Conservation (phyloP, 2,329 filamentous ascomycete species). For the Drechslerella coelobrocha region DNA sequence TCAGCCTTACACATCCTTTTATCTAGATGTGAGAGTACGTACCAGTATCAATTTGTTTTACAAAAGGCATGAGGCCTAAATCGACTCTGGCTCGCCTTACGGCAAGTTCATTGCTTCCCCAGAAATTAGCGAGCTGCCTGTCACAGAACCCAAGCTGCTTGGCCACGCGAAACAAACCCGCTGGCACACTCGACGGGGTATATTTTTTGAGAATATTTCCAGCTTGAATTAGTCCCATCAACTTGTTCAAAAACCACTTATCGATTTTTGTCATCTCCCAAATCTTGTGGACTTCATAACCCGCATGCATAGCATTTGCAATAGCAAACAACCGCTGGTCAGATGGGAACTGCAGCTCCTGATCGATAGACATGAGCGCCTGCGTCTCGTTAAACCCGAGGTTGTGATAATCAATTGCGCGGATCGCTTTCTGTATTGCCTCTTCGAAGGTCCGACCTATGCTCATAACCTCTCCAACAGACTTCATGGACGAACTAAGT, state of each 20-base stretch:
- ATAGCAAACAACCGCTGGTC: conserved; percentile 97
- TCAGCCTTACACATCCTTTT: conserved; percentile 8
- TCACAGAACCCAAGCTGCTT: conserved; percentile 96
- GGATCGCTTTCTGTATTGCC: conserved; percentile 97
- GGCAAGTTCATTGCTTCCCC: conserved; percentile 91
- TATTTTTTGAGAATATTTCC: conserved; percentile 77
- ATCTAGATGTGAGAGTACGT: not conserved
- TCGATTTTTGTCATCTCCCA: conserved; percentile 99
- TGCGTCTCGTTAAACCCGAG: conserved; percentile 91
- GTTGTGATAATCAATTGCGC: conserved; percentile 93
- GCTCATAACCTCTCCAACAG: conserved; percentile 98
- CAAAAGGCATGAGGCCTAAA: conserved; percentile 78
- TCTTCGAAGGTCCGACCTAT: conserved; percentile 97
- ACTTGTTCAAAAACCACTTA: conserved; percentile 94
- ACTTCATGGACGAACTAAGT: conserved; percentile 98
- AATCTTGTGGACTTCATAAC: conserved; percentile 94
- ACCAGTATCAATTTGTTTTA: conserved; percentile 94
- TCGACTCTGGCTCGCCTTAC: conserved; percentile 85
- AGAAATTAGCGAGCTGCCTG: conserved; percentile 90
- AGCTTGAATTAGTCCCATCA: conserved; percentile 90
- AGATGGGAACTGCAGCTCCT: conserved; percentile 94
- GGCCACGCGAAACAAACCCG: conserved; percentile 75
- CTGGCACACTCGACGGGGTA: conserved; percentile 70
- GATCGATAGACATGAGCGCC: conserved; percentile 92
- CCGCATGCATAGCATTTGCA: conserved; percentile 93